Evolutionary conservation across 2,329 filamentous ascomycete species (phyloP).

Genomic region (Fonsecaea pedrosoi): DNA sequence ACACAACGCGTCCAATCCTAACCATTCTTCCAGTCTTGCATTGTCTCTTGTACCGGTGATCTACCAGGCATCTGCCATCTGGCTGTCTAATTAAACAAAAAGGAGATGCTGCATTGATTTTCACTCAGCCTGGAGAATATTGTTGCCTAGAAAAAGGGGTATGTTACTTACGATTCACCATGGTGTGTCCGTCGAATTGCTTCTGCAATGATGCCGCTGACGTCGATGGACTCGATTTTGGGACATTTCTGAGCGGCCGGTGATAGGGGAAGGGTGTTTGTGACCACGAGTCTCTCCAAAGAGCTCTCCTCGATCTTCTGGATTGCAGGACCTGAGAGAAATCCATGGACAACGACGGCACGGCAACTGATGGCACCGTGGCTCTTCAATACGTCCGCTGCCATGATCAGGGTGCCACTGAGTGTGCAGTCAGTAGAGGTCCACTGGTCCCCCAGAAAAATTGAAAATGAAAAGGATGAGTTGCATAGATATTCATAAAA

Average conservation of each 20-base stretch:
- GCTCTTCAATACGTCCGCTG: slow-evolving; percentile 82
- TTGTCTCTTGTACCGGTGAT: background rate
- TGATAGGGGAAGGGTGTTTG: slow-evolving; percentile 81
- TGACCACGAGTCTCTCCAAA: slow-evolving; percentile 80
- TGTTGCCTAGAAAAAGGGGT: background rate
- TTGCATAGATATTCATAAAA: background rate
- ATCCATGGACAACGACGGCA: slow-evolving; percentile 92
- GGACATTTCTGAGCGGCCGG: slow-evolving; percentile 66
- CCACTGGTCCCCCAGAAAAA: background rate
- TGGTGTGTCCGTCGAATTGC: slow-evolving; percentile 57
- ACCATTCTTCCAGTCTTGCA: slow-evolving; percentile 9
- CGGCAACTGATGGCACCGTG: slow-evolving; percentile 86
- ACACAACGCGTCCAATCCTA: background rate
- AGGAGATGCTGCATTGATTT: slow-evolving; percentile 14
- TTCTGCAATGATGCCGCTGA: slow-evolving; percentile 72
- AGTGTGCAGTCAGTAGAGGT: background rate
- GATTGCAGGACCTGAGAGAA: slow-evolving; percentile 84
- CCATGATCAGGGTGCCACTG: slow-evolving; percentile 78
- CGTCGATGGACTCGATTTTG: slow-evolving; percentile 87
- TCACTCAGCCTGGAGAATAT: slow-evolving; percentile 8
- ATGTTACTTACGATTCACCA: slow-evolving; percentile 46
- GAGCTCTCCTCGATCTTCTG: slow-evolving; percentile 81
- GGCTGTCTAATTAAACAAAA: slow-evolving; percentile 11
- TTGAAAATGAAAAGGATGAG: background rate
- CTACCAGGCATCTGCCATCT: background rate